Conservation (phyloP, 805 yeast genomes). For the Cyberlindnera americana region DNA sequence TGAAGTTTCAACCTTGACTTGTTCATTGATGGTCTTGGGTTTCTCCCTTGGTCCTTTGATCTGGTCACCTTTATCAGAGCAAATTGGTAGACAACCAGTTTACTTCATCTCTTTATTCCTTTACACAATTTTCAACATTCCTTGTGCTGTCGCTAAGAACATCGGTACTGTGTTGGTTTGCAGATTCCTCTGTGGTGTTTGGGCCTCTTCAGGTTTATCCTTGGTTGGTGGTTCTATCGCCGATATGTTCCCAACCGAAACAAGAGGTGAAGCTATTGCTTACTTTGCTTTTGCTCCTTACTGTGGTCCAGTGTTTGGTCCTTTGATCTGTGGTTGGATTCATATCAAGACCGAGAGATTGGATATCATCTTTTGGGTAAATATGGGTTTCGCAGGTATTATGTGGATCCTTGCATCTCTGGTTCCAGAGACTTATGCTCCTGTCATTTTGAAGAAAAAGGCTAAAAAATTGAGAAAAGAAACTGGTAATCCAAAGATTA, state of each 20-base stretch:
- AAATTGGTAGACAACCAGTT: constrained; percentile 81
- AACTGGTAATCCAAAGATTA: constrained; percentile 77
- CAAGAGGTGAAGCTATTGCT: constrained; percentile 87
- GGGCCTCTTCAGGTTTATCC: constrained; percentile 77
- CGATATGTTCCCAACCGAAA: constrained; percentile 77
- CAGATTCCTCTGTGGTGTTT: constrained; percentile 85
- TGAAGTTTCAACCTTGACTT: constrained; percentile 77
- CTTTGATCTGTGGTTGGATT: constrained; percentile 83
- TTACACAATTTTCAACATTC: constrained; percentile 77
- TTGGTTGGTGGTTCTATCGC: constrained; percentile 90
- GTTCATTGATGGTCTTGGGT: constrained; percentile 87
- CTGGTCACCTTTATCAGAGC: constrained; percentile 88
- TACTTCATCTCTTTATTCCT: constrained; percentile 72
- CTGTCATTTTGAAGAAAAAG: constrained; percentile 65
- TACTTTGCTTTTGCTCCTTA: constrained; percentile 90
- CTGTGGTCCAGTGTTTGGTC: constrained; percentile 90
- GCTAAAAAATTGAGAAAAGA: constrained; percentile 68
- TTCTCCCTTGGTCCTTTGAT: constrained; percentile 82
- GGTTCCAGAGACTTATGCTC: constrained; percentile 91
- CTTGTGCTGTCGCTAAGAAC: constrained; percentile 81
- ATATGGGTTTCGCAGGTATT: constrained; percentile 86
- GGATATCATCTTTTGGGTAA: constrained; percentile 82
- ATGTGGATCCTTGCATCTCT: constrained; percentile 64
- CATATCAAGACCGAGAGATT: constrained; percentile 63
- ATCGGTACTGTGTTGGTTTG: constrained; percentile 78